Evolutionary conservation across 1,284 basidiomycete species (phyloP), one percentile per base, ranked within the genome.

Genomic region (Marasmius fiardii): DNA sequence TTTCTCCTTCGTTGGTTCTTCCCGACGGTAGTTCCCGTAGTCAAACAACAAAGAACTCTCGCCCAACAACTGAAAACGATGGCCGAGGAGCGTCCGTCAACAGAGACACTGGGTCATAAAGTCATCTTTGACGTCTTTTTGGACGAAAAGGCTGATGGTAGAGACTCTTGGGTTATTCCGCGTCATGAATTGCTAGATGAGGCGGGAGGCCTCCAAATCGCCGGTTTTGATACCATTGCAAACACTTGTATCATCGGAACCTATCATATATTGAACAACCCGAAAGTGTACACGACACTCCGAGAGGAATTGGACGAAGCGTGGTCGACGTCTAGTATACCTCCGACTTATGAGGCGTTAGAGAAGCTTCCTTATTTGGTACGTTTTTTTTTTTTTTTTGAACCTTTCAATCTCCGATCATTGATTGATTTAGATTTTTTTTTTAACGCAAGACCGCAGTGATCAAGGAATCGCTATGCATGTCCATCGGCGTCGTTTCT

Each of bases 301-400:
- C 47, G 47, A 11, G 43, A 44, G 4, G 71, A 71, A 52, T 53
- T 73, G 20, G 51, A 45, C 0, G 56, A 55, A 14, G 68, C 60
- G 21, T 71, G 68, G 70, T 65, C 70, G 0, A 61, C 63, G 20
- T 54, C 59, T 39, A 61, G 64, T 8, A 31, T 52, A 14, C 21
- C 31, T 16, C 54, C 65, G 1, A 50, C 52, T 12, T 66, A 62
- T 20, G 62, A 63, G 20, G 55, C 51, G 4, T 55, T 71, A 18
- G 68, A 71, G 59, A 70, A 67, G 54, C 50, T 71, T 37, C 67
- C 70, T 4, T 72, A 70, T 53, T 53, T 72, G 53, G 67, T 68
- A 20, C 14, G 52, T 31, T 23, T 2, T 1, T 2, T 5, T 24
- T 47, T 4, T 24, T 4, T 8, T 11, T 20, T 21, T 20, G 12